phyloP scores from a whole-genome alignment of 495 filamentous ascomycete genomes.

The Xylaria longipes region DNA sequence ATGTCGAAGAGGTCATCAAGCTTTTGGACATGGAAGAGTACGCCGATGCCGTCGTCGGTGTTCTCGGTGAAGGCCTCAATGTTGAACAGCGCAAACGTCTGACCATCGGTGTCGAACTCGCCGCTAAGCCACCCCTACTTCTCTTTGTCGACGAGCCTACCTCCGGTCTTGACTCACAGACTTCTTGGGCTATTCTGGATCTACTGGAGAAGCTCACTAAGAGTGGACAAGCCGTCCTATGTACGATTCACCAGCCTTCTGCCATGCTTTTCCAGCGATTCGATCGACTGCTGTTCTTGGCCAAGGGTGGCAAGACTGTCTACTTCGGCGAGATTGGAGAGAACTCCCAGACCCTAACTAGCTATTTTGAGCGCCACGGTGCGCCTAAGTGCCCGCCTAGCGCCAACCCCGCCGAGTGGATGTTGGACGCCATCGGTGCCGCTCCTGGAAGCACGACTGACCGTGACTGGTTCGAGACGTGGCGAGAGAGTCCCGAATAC shows the following conservation, averaged over 20 bases:
- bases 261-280: constrained; percentile 92
- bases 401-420: constrained; percentile 95
- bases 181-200: constrained; percentile 81
- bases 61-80: constrained; percentile 88
- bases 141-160: constrained; percentile 93
- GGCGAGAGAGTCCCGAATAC: constrained; percentile 79
- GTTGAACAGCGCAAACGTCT: constrained; percentile 90
- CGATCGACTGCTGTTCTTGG: constrained; percentile 84
- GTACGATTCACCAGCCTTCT: constrained; percentile 93
- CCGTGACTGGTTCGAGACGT: constrained; percentile 82
- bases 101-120: constrained; percentile 91
- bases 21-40: constrained; percentile 88
- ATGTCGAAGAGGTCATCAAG: constrained; percentile 90
- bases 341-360: constrained; percentile 72
- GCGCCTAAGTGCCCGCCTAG: constrained; percentile 72
- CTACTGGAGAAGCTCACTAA: constrained; percentile 82
- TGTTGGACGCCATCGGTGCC: constrained; percentile 92
- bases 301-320: constrained; percentile 80
- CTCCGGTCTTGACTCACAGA: constrained; percentile 84
- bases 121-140: constrained; percentile 85
- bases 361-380: constrained; percentile 84
- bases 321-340: constrained; percentile 92
- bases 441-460: constrained; percentile 79
- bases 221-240: constrained; percentile 85
- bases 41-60: constrained; percentile 85